These are phyloP conservation scores for Xylaria sp. DNA, from an alignment of 2,329 filamentous ascomycete genomes.

Conservation along the genomic window DNA sequence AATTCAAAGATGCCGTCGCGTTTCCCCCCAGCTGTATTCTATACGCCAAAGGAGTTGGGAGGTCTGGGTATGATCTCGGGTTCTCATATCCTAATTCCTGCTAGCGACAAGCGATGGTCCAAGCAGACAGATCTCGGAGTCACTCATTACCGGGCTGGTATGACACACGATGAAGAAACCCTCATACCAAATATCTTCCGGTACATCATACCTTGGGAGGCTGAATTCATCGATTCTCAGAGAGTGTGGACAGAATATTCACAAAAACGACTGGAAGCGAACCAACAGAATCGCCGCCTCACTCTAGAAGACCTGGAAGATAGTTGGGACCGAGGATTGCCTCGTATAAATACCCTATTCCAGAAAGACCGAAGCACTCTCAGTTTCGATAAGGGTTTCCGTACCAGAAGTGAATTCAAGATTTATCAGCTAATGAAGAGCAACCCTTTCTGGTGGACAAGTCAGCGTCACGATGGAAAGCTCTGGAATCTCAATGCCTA, in stretches of 20 bases:
- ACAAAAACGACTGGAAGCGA: constrained; percentile 95
- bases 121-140: constrained; percentile 98
- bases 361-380: constrained; percentile 97
- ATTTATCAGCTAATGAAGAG: constrained; percentile 99
- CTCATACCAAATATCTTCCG: constrained; percentile 99
- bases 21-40: constrained; percentile 98
- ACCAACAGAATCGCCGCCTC: constrained; percentile 93
- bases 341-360: constrained; percentile 98
- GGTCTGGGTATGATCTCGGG: constrained; percentile 99
- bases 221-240: constrained; percentile 98
- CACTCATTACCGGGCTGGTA: constrained; percentile 95
- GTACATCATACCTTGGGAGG: constrained; percentile 99
- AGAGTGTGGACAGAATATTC: constrained; percentile 99
- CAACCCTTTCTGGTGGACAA: constrained; percentile 99
- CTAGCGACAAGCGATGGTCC: constrained; percentile 97
- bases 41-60: constrained; percentile 97
- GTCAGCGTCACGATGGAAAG: constrained; percentile 95
- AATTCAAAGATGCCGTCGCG: constrained; percentile 99
- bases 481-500: constrained; percentile 97
- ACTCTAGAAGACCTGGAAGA: constrained; percentile 97
- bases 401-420: constrained; percentile 95
- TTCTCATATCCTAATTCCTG: constrained; percentile 95
- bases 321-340: constrained; percentile 96
- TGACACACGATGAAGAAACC: constrained; percentile 98
- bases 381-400: constrained; percentile 98